These are phyloP conservation scores for Evernia prunastri DNA, from an alignment of 495 filamentous ascomycete genomes.

Conservation along the genomic window DNA sequence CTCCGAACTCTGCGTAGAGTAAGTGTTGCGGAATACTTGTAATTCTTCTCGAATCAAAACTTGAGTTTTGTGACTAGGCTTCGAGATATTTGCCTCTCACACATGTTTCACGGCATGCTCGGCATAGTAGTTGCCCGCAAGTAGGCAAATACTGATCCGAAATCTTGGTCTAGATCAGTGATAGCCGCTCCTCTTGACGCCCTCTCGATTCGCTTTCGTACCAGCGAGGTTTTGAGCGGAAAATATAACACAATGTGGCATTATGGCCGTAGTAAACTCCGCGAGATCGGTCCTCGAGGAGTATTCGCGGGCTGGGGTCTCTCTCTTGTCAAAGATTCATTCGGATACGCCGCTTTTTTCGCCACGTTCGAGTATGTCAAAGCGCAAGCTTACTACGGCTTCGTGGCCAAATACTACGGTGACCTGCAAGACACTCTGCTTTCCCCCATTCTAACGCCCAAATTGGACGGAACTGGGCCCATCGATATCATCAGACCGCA, in stretches of 20 bases:
- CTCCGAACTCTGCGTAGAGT: no score
- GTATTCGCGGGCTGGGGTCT: slow-evolving; percentile 78
- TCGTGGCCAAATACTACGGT: slow-evolving; percentile 72
- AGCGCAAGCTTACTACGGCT: slow-evolving; percentile 75
- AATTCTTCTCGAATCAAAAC: background rate
- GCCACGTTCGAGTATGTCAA: slow-evolving; percentile 81
- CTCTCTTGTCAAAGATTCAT: slow-evolving; percentile 70
- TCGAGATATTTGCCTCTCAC: background rate
- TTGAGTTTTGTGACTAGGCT: background rate
- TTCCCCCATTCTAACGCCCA: slow-evolving; percentile 33
- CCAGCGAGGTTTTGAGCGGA: slow-evolving; percentile 58
- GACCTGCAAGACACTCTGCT: slow-evolving; percentile 38
- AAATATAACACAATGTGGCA: slow-evolving; percentile 77
- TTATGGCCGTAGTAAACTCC: slow-evolving; percentile 65
- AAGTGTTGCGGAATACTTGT: background rate
- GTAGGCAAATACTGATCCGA: background rate
- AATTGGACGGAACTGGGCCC: slow-evolving; percentile 33
- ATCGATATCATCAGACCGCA: slow-evolving; percentile 68
- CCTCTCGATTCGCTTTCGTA: slow-evolving; percentile 70
- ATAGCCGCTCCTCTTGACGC: slow-evolving; percentile 86
- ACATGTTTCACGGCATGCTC: background rate
- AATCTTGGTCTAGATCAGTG: slow-evolving; percentile 40
- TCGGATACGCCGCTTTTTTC: slow-evolving; percentile 82
- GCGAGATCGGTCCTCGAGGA: slow-evolving; percentile 70
- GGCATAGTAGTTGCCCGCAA: background rate